Conservation (phyloP, 1,139 yeast species). For the Saccharomyces pastorianus region DNA sequence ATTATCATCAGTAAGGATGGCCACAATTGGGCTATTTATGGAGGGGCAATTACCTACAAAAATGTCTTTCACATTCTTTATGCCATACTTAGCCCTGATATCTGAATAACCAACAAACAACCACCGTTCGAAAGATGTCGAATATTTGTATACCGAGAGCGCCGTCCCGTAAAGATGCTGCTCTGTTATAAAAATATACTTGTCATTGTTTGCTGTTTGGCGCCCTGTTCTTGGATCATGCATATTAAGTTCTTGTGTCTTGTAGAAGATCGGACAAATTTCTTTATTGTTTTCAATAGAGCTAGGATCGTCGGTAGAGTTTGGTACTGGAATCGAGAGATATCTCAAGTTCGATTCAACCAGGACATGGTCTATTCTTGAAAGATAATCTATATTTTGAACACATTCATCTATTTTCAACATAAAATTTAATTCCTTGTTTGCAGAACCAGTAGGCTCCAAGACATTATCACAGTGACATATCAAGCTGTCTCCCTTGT, state of each 20-base stretch:
- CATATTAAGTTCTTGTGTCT: not conserved
- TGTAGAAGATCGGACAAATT: not conserved
- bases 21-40: not conserved
- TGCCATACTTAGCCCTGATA: conserved; percentile 18
- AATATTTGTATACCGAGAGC: conserved; percentile 15
- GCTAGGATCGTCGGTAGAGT: not conserved
- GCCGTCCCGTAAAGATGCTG: conserved; percentile 22
- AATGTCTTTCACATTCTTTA: conserved; percentile 10
- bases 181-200: conserved; percentile 14
- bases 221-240: not conserved
- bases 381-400: not conserved
- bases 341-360: conserved; percentile 1
- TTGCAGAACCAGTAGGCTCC: not conserved
- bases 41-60: not conserved
- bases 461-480: conserved; percentile 1
- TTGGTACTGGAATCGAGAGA: not conserved
- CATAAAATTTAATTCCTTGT: conserved; percentile 2
- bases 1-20: not conserved
- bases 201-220: conserved; percentile 2
- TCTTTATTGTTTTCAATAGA: not conserved
- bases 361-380: not conserved
- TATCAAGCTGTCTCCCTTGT: not conserved
- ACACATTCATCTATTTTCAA: conserved; percentile 1
- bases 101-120: conserved; percentile 20
- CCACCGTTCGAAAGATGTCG: conserved; percentile 14